Evolutionary conservation across 2,329 filamentous ascomycete species (phyloP).

Genomic region (Tolypocladium nubicola): DNA sequence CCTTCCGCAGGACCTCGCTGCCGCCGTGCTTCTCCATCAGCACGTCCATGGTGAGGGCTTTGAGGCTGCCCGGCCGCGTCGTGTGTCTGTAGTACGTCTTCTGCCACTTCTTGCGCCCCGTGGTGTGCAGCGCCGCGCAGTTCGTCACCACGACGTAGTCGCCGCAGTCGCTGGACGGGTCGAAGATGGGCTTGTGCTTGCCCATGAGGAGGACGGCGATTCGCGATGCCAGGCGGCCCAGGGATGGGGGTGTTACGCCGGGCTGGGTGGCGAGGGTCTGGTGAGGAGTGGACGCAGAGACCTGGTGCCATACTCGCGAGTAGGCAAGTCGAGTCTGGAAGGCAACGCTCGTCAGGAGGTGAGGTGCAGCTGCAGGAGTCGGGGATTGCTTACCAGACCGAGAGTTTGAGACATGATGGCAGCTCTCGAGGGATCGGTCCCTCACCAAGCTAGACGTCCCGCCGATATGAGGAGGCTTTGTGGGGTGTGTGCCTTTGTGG

Average conservation of each 20-base stretch:
- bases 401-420: conserved; percentile 66
- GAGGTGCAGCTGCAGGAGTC: not conserved
- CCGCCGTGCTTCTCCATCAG: conserved; percentile 93
- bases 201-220: conserved; percentile 90
- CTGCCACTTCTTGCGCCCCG: conserved; percentile 84
- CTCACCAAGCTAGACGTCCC: conserved; percentile 2
- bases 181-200: conserved; percentile 97
- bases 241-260: conserved; percentile 58
- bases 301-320: conserved; percentile 86
- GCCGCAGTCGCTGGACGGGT: conserved; percentile 95
- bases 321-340: conserved; percentile 87
- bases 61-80: conserved; percentile 78
- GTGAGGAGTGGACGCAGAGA: conserved; percentile 61
- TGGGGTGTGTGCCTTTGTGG: not conserved
- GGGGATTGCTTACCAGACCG: conserved; percentile 48
- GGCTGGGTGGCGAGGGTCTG: conserved; percentile 47
- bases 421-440: conserved; percentile 9
- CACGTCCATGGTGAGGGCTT: conserved; percentile 85
- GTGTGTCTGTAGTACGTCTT: conserved; percentile 96
- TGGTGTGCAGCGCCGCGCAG: conserved; percentile 77
- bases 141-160: conserved; percentile 95
- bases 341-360: not conserved
- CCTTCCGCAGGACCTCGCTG: conserved; percentile 79
- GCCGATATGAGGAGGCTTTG: not conserved
- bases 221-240: conserved; percentile 78